Evolutionary conservation across 1,284 basidiomycete species (phyloP).

Genomic region (Cystobasidium sp.): DNA sequence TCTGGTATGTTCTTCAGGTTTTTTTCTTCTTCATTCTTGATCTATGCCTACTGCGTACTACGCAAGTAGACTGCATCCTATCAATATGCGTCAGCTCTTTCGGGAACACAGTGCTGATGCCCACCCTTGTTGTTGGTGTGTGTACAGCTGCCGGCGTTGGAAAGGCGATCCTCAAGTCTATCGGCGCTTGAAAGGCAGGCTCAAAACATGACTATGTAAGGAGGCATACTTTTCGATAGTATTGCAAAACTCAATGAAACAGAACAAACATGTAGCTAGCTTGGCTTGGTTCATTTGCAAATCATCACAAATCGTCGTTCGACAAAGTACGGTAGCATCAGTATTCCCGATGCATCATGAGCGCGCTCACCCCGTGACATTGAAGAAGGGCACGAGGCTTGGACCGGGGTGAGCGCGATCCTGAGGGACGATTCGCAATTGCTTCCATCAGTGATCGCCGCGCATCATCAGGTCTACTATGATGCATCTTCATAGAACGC

Average conservation of each 20-base stretch:
- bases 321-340: too few relatives aligned
- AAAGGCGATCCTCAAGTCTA: constrained; percentile 33
- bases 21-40: not conserved
- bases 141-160: constrained; percentile 32
- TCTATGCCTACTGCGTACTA: not conserved
- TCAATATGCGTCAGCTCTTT: not conserved
- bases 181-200: constrained; percentile 2
- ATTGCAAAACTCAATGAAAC: not conserved
- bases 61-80: too few relatives aligned
- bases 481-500: too few relatives aligned
- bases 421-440: too few relatives aligned
- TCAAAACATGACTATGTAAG: not conserved
- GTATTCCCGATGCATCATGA: too few relatives aligned
- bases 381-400: too few relatives aligned
- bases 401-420: too few relatives aligned
- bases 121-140: not conserved
- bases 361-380: too few relatives aligned
- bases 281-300: too few relatives aligned
- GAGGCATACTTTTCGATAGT: not conserved
- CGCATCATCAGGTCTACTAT: too few relatives aligned
- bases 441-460: too few relatives aligned
- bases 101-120: not conserved
- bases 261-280: not conserved
- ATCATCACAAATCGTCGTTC: too few relatives aligned
- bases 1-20: constrained; percentile 14